These are phyloP conservation scores for Piromyces sp. DNA, from an alignment of 192 early-diverging fungal genomes.

Conservation along the genomic window DNA sequence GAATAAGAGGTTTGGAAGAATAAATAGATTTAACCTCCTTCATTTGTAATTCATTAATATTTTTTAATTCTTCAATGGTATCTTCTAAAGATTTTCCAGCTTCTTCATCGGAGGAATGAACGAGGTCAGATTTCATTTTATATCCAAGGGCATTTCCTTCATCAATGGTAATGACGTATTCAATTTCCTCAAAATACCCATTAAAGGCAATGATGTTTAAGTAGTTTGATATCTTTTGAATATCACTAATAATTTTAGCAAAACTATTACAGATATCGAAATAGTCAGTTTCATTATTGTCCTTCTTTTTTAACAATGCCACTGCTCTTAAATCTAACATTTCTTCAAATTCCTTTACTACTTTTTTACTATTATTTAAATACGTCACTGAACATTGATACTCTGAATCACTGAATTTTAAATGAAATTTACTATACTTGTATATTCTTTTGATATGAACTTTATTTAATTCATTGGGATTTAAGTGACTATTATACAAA, in stretches of 20 bases:
- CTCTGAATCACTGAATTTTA: background rate
- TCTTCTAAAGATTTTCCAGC: background rate
- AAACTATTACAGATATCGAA: background rate
- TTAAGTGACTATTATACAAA: background rate
- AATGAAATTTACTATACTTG: background rate
- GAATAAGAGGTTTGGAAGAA: background rate
- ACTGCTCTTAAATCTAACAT: background rate
- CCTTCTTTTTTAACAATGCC: background rate
- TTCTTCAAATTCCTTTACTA: background rate
- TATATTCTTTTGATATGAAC: background rate
- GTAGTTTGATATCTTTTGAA: background rate
- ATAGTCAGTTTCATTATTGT: background rate
- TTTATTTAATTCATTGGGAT: background rate
- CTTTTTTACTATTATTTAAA: background rate
- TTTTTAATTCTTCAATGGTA: background rate
- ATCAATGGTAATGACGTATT: background rate
- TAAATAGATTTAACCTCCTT: background rate
- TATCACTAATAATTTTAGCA: background rate
- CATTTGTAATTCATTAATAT: background rate
- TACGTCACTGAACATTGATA: background rate
- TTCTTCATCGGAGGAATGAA: background rate
- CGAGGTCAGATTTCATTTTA: background rate
- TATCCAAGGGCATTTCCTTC: background rate
- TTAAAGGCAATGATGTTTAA: background rate
- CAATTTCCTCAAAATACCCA: background rate